A percentile compares a stretch with the other conserved stretches of the same genome.
Conservation (phyloP, 352 stramenopile genomes). For the Globisporangium cystogenes region DNA sequence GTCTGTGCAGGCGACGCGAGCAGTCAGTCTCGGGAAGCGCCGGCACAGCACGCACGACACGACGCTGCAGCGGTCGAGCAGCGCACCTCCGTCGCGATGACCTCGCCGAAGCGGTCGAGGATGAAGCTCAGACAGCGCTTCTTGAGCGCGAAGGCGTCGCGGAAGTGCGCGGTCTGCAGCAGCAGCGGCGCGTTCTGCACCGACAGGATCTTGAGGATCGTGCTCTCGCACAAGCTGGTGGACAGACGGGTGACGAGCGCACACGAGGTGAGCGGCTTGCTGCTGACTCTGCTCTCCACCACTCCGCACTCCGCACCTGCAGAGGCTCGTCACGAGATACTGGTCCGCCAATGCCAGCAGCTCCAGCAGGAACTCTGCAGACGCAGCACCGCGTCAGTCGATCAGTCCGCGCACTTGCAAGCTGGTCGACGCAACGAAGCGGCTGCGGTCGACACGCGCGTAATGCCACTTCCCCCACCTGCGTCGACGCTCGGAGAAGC, state of each 20-base stretch:
- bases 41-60: neutral
- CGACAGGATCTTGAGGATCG: slow-evolving; percentile 62
- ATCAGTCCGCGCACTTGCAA: neutral
- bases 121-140: slow-evolving; percentile 80
- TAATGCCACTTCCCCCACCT: slow-evolving; percentile 17
- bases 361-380: slow-evolving; percentile 73
- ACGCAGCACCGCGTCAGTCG: neutral
- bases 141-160: slow-evolving; percentile 66
- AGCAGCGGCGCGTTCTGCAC: slow-evolving; percentile 75
- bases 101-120: slow-evolving; percentile 69
- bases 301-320: slow-evolving; percentile 34
- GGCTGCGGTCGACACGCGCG: neutral
- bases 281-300: neutral
- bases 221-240: slow-evolving; percentile 65
- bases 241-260: neutral
- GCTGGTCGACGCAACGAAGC: neutral
- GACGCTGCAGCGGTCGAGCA: too few species aligned
- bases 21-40: neutral
- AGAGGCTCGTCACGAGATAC: slow-evolving; percentile 67
- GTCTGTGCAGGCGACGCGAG: slow-evolving; percentile 15
- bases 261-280: neutral
- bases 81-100: slow-evolving; percentile 63
- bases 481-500: slow-evolving; percentile 25
- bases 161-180: slow-evolving; percentile 68
- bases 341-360: slow-evolving; percentile 81